These are phyloP conservation scores for Trichoderma oligosporum DNA, from an alignment of 2,329 filamentous ascomycete species.

Conservation along the genomic window DNA sequence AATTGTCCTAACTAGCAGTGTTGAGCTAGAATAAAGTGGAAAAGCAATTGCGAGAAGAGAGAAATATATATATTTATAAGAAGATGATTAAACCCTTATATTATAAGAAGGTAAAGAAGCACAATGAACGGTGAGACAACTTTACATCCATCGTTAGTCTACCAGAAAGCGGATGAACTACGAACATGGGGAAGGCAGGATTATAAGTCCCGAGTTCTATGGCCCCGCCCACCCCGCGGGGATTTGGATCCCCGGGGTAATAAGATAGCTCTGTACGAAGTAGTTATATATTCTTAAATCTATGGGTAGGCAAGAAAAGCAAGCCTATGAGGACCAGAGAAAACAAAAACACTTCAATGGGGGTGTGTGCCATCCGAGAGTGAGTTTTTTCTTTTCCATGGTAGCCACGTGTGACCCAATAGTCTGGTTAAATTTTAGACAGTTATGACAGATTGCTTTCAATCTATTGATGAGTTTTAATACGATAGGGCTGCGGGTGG, in stretches of 20 bases:
- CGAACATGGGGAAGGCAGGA: neutral
- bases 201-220: neutral
- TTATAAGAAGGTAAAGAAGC: neutral
- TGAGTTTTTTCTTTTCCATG: too few relatives aligned
- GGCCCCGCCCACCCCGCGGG: conserved; percentile 11
- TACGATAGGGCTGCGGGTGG: neutral
- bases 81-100: neutral
- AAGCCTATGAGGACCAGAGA: neutral
- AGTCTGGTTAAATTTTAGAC: neutral
- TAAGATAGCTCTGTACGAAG: too few relatives aligned
- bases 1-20: neutral
- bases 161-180: neutral
- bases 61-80: too few relatives aligned
- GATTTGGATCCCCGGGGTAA: conserved; percentile 11
- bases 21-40: neutral
- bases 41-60: neutral
- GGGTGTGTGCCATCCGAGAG: conserved; percentile 6
- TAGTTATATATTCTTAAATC: neutral
- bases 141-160: neutral
- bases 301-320: neutral
- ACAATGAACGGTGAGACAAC: conserved; percentile 9
- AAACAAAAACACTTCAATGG: neutral
- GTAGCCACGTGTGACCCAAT: conserved; percentile 1
- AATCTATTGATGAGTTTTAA: neutral
- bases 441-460: neutral